These are phyloP conservation scores for Leccinum arenicola DNA, from an alignment of 768 basidiomycete genomes.

Conservation along the genomic window DNA sequence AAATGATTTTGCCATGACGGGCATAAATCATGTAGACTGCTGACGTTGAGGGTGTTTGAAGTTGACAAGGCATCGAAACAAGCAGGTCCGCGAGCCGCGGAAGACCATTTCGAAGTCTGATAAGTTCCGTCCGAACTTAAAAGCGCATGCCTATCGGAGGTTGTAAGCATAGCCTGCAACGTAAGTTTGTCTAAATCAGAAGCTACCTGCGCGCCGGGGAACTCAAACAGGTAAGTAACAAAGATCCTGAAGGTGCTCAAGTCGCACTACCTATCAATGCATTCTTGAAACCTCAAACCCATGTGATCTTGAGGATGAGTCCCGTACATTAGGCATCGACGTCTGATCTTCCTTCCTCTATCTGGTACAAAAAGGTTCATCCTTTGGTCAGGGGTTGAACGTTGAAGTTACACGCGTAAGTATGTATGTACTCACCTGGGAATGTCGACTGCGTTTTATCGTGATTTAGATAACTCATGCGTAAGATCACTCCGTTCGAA, in stretches of 20 bases:
- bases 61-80: neutral
- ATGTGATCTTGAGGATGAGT: neutral
- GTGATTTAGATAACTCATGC: constrained; percentile 5
- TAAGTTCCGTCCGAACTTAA: neutral
- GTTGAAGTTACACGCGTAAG: neutral
- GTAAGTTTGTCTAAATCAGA: neutral
- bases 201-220: neutral
- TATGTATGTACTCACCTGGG: neutral
- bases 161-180: neutral
- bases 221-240: neutral
- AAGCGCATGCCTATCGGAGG: neutral
- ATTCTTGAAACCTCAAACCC: neutral
- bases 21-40: neutral
- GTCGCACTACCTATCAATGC: neutral
- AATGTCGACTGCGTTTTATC: neutral
- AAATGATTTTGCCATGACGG: neutral
- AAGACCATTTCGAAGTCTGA: neutral
- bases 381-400: constrained; percentile 1
- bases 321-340: neutral
- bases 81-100: neutral
- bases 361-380: neutral
- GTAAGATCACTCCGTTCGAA: constrained; percentile 17
- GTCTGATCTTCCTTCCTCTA: neutral
- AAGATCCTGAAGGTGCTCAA: neutral
- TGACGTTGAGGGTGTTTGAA: neutral